Percentiles rank a stretch among this genome's conserved stretches.
Conservation (phyloP, 768 basidiomycete species). For the Tylopilus intermedius region DNA sequence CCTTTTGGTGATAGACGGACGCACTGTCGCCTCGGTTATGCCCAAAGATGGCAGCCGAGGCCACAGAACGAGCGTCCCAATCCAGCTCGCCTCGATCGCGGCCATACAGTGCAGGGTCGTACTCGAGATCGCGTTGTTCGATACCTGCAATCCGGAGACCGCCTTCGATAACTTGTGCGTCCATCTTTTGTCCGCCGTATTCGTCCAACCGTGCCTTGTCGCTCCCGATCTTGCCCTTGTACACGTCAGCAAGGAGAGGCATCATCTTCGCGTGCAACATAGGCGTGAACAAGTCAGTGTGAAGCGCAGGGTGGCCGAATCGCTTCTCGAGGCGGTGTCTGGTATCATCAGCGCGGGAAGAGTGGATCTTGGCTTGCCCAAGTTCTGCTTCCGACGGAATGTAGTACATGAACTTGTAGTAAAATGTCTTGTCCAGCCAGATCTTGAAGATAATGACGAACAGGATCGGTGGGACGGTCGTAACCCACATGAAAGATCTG, state of each 20-base stretch:
- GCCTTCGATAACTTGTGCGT: constrained; percentile 68
- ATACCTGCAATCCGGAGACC: constrained; percentile 82
- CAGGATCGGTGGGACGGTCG: constrained; percentile 82
- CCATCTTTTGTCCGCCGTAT: constrained; percentile 73
- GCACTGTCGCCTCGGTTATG: constrained; percentile 34
- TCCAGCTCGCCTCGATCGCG: constrained; percentile 82
- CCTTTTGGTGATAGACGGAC: constrained; percentile 39
- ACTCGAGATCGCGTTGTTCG: constrained; percentile 74
- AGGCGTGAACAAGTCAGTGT: constrained; percentile 80
- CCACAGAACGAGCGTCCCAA: constrained; percentile 80
- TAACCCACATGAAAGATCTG: constrained; percentile 72
- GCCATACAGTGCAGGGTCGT: constrained; percentile 72
- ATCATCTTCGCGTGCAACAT: constrained; percentile 87
- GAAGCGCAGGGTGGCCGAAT: constrained; percentile 92
- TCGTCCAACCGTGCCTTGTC: constrained; percentile 67
- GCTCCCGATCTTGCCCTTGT: constrained; percentile 62
- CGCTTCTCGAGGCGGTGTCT: constrained; percentile 79
- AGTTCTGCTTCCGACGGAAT: constrained; percentile 80
- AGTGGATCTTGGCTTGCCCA: constrained; percentile 66
- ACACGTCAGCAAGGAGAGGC: constrained; percentile 70
- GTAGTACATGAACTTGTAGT: constrained; percentile 72
- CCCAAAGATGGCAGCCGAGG: constrained; percentile 50
- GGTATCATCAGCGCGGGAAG: constrained; percentile 67
- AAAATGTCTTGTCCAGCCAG: constrained; percentile 67
- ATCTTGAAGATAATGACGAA: constrained; percentile 79